A percentile compares a stretch with the other conserved stretches of the same genome.
phyloP scores from a whole-genome alignment of 768 basidiomycete species.

The Kwoniella pini region DNA sequence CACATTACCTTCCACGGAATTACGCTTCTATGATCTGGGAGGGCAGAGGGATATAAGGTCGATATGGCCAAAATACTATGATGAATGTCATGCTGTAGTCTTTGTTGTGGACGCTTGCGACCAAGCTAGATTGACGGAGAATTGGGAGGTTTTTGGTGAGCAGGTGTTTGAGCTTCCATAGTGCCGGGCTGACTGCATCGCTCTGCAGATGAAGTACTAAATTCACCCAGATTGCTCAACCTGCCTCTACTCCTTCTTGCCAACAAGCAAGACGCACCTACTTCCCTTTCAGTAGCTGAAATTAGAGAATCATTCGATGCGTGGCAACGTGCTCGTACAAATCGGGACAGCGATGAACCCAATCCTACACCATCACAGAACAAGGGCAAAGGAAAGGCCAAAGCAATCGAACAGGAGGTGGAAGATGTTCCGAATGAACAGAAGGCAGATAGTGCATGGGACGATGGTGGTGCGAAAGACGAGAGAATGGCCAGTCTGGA shows the following conservation, averaged over 20 bases:
- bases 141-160: conserved; percentile 97
- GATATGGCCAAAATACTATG: conserved; percentile 91
- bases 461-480: conserved; percentile 46
- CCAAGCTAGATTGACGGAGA: conserved; percentile 78
- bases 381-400: not conserved
- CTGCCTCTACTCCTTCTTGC: conserved; percentile 88
- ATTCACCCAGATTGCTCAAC: conserved; percentile 82
- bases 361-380: too few relatives aligned
- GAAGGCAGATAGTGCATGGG: conserved; percentile 14
- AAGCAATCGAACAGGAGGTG: too few relatives aligned
- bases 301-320: conserved; percentile 68
- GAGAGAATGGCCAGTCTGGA: conserved; percentile 70
- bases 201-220: conserved; percentile 73
- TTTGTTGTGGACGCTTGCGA: conserved; percentile 95
- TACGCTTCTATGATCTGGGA: conserved; percentile 96
- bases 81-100: conserved; percentile 94
- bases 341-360: conserved; percentile 43
- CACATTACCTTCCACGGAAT: conserved; percentile 83
- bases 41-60: conserved; percentile 90
- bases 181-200: not conserved
- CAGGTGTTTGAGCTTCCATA: conserved; percentile 5
- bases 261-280: conserved; percentile 89
- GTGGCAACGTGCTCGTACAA: conserved; percentile 51
- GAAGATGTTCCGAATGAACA: not conserved
- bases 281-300: conserved; percentile 80